Evolutionary conservation across 345 rosid genomes (phyloP).

Genomic region (Brassica incana): DNA sequence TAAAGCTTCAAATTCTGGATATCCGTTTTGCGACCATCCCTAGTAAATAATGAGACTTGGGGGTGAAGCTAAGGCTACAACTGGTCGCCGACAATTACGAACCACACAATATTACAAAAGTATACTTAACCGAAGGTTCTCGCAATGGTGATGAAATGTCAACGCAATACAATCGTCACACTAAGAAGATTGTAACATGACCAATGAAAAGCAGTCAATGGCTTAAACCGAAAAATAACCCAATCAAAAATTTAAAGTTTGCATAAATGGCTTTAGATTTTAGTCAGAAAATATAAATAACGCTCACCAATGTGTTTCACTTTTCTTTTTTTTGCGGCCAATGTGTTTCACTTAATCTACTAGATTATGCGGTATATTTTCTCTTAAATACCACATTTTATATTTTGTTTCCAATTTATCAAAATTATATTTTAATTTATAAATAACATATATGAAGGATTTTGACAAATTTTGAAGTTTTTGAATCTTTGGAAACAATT

Average conservation of each 20-base stretch:
- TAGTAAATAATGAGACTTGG: constrained; percentile 26
- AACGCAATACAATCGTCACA: constrained; percentile 47
- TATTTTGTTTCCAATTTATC: background rate
- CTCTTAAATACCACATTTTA: background rate
- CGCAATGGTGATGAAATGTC: constrained; percentile 64
- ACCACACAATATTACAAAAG: constrained; percentile 36
- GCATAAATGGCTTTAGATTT: background rate
- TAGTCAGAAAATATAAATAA: background rate
- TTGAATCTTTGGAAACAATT: background rate
- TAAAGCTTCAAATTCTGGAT: too few relatives aligned
- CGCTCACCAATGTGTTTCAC: background rate
- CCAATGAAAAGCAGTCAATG: constrained; percentile 7
- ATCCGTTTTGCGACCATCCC: too few relatives aligned
- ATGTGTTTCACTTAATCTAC: background rate
- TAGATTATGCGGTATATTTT: background rate
- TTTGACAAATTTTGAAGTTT: background rate
- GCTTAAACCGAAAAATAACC: background rate
- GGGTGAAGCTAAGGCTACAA: constrained; percentile 35
- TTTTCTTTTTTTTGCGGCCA: background rate
- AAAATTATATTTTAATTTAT: background rate
- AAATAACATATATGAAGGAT: background rate
- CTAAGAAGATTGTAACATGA: background rate
- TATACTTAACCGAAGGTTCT: constrained; percentile 12
- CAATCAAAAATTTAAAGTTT: background rate
- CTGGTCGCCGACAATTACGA: constrained; percentile 42